Evolutionary conservation across 257 asterid genomes (phyloP).

Genomic region (Misopates orontium): DNA sequence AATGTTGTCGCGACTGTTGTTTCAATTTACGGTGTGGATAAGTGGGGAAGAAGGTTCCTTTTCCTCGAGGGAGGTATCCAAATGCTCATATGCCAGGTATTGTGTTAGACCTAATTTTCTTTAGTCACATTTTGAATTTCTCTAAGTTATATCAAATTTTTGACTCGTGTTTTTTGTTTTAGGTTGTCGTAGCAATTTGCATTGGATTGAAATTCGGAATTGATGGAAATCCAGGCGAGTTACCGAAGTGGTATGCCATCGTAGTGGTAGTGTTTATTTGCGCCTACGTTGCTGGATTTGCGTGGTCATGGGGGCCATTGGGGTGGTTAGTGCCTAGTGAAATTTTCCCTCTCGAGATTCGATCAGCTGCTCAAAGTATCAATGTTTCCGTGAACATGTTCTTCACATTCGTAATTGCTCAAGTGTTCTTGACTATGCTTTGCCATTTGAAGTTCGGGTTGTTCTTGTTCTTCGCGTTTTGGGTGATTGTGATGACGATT

Average conservation of each 20-base stretch:
- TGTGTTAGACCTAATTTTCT: not conserved
- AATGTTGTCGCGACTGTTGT: constrained; percentile 52
- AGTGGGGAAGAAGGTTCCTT: constrained; percentile 72
- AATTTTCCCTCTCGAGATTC: constrained; percentile 75
- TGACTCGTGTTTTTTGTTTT: not conserved
- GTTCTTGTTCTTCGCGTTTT: constrained; percentile 67
- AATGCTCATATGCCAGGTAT: constrained; percentile 72
- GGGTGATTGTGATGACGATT: constrained; percentile 56
- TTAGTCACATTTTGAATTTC: not conserved
- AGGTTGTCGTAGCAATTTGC: constrained; percentile 56
- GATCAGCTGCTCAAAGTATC: constrained; percentile 81
- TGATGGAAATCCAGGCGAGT: constrained; percentile 43
- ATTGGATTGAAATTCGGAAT: constrained; percentile 67
- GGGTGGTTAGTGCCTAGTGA: constrained; percentile 92
- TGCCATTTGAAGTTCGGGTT: constrained; percentile 77
- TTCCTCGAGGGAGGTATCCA: constrained; percentile 70
- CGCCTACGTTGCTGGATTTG: constrained; percentile 69
- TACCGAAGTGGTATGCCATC: constrained; percentile 71
- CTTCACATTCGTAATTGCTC: constrained; percentile 67
- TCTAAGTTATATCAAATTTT: not conserved
- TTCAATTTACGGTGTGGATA: constrained; percentile 69
- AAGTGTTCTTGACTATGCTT: constrained; percentile 64
- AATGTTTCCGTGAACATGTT: constrained; percentile 79
- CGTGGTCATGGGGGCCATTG: constrained; percentile 94
- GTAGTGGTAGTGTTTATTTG: constrained; percentile 72